Base-by-base conservation (phyloP, 805 yeast genomes). In the Sugiyamaella marilandica region DNA sequence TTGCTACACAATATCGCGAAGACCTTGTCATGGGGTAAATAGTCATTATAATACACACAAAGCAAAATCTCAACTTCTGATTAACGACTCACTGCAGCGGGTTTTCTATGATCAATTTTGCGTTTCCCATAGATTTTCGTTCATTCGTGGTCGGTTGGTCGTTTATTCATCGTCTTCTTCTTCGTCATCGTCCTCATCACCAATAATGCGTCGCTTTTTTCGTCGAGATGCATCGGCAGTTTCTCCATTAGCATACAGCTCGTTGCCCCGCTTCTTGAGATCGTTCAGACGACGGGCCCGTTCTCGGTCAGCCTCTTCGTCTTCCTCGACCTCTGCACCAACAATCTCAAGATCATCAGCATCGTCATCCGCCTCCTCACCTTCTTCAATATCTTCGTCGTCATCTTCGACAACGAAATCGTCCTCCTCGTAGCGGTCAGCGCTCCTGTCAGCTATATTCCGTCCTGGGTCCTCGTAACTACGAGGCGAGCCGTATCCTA, bases 351-450 rank as follows among this genome's bases (percentile, higher is more conserved):
- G 14, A 55, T 62, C 33, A 56, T 69, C 72, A 10, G 53, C 64
- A 10, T 53, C 61, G 1, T 56, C 65, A 10, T 45, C 59, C 10
- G 51, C 66, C 1, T 56, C 69, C 10, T 55, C 64, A 14, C 59
- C 69, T 9, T 61, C 66, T 24, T 61, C 68, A 3, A 59, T 67
- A 10, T 57, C 65, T 10, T 68, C 70, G 24, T 64, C 66, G 24
- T 63, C 70, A 19, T 64, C 66, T 19, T 63, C 70, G 13, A 69
- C 74, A 8, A 63, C 71, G 45, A 67, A 69, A 32, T 69, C 74
- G 33, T 69, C 75, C 43, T 62, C 68, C 50, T 70, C 75, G 34
- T 68, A 68, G 16, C 54, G 62, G 48, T 63, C 67, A 18, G 43
- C 43, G 19, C 24, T 16, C 13, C 43, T 13, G 21, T 39, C 43